phyloP scores from a whole-genome alignment of 495 filamentous ascomycete species.

The Cercophora sp. region DNA sequence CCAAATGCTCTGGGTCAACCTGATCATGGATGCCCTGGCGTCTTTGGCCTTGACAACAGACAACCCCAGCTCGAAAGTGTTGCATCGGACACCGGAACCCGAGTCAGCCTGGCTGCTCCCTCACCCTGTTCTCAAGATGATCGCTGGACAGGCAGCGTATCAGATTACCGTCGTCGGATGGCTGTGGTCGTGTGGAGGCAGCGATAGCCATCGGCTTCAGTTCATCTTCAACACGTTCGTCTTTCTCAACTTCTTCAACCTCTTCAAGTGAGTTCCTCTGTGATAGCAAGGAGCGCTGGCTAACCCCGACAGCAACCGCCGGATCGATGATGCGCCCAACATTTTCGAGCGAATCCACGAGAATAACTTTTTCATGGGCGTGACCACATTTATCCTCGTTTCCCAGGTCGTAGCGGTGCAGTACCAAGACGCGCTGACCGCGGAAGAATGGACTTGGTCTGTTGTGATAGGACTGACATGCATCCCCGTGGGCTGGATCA shows the following conservation, averaged over 20 bases:
- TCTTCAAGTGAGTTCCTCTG: constrained; percentile 54
- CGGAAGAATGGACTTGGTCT: too few relatives aligned
- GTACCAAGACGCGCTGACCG: too few relatives aligned
- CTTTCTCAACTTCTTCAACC: constrained; percentile 95
- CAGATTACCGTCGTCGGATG: constrained; percentile 76
- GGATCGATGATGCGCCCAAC: constrained; percentile 82
- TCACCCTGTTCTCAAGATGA: constrained; percentile 91
- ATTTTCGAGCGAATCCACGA: constrained; percentile 72
- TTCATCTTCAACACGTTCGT: constrained; percentile 89
- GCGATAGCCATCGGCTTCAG: constrained; percentile 55
- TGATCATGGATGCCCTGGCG: constrained; percentile 95
- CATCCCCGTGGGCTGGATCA: too few relatives aligned
- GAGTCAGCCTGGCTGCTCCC: constrained; percentile 76
- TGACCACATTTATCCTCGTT: constrained; percentile 76
- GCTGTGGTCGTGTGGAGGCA: constrained; percentile 66
- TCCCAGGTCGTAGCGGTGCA: constrained; percentile 68
- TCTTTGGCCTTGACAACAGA: constrained; percentile 91
- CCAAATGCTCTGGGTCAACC: constrained; percentile 89
- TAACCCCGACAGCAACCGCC: constrained; percentile 36
- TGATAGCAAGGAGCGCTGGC: constrained; percentile 37
- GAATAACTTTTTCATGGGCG: constrained; percentile 75
- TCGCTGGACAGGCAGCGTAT: constrained; percentile 78
- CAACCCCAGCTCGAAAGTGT: constrained; percentile 63
- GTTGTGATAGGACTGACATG: too few relatives aligned
- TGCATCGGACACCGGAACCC: constrained; percentile 71